Conservation (phyloP, 768 basidiomycete genomes). For the Lactifluus hygrophoroides region DNA sequence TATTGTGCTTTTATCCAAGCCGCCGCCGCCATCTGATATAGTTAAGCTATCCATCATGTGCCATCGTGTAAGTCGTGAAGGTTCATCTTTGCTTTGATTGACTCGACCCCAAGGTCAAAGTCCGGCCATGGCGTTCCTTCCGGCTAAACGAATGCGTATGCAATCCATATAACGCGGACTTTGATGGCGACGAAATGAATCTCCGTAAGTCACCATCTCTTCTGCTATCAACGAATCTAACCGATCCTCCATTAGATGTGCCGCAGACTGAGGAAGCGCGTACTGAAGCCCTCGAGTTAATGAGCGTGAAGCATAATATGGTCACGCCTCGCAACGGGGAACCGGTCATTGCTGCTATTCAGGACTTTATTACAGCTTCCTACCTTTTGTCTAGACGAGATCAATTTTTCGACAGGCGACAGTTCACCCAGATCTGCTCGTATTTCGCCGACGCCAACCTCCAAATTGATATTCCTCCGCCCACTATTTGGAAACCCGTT, state of each 20-base stretch:
- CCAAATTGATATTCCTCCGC: constrained; percentile 93
- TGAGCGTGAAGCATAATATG: constrained; percentile 94
- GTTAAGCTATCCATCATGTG: constrained; percentile 96
- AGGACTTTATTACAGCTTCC: constrained; percentile 99
- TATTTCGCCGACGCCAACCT: constrained; percentile 87
- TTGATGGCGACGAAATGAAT: constrained; percentile 99
- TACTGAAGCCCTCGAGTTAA: constrained; percentile 93
- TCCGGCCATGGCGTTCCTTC: constrained; percentile 96
- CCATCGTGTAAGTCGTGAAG: constrained; percentile 56
- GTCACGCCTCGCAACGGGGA: constrained; percentile 98
- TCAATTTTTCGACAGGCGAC: constrained; percentile 84
- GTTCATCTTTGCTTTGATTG: not conserved
- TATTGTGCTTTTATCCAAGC: constrained; percentile 10
- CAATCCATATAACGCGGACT: constrained; percentile 98
- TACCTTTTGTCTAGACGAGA: constrained; percentile 92
- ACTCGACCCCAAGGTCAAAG: constrained; percentile 51
- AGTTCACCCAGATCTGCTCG: constrained; percentile 94
- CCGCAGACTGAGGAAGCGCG: constrained; percentile 98
- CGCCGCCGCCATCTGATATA: not conserved
- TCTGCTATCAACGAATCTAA: not conserved
- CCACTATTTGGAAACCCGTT: constrained; percentile 87
- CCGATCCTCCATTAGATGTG: constrained; percentile 53
- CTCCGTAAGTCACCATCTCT: constrained; percentile 53
- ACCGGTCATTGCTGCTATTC: constrained; percentile 98
- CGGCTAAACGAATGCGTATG: constrained; percentile 98